Evolutionary conservation across 495 filamentous ascomycete species (phyloP).

Genomic region (Aspergillus affinis): DNA sequence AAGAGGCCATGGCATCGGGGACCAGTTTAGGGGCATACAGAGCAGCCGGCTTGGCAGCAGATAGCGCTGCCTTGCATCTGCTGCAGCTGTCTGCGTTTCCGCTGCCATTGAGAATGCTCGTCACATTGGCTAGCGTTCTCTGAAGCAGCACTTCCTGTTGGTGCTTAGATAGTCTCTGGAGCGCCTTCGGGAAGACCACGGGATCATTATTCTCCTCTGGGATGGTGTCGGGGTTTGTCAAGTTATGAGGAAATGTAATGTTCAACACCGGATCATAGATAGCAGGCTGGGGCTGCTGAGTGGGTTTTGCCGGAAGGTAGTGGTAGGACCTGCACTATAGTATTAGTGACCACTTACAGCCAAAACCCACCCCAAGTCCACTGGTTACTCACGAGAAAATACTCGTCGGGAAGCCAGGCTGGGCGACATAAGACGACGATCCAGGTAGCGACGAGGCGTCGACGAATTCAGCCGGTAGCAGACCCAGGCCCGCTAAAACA

Average conservation of each 20-base stretch:
- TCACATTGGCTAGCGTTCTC: slow-evolving; percentile 40
- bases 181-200: slow-evolving; percentile 45
- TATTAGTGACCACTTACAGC: neutral
- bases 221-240: slow-evolving; percentile 55
- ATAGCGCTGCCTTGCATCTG: slow-evolving; percentile 52
- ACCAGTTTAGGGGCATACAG: slow-evolving; percentile 46
- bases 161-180: slow-evolving; percentile 38
- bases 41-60: slow-evolving; percentile 50
- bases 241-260: slow-evolving; percentile 54
- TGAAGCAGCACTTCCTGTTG: slow-evolving; percentile 43
- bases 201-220: slow-evolving; percentile 50
- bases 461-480: neutral
- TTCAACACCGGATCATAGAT: slow-evolving; percentile 57
- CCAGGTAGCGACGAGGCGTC: slow-evolving; percentile 28
- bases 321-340: slow-evolving; percentile 39
- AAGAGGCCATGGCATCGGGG: slow-evolving; percentile 48
- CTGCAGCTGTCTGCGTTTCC: slow-evolving; percentile 44
- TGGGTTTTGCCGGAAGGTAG: slow-evolving; percentile 50
- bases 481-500: slow-evolving; percentile 9
- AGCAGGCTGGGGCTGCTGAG: slow-evolving; percentile 57
- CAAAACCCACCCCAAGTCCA: neutral
- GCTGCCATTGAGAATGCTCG: slow-evolving; percentile 42
- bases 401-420: slow-evolving; percentile 53
- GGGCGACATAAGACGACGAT: slow-evolving; percentile 48
- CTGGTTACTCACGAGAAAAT: slow-evolving; percentile 40